Evolutionary conservation across 2,329 filamentous ascomycete species (phyloP).

Genomic region (Fusarium virguliforme): DNA sequence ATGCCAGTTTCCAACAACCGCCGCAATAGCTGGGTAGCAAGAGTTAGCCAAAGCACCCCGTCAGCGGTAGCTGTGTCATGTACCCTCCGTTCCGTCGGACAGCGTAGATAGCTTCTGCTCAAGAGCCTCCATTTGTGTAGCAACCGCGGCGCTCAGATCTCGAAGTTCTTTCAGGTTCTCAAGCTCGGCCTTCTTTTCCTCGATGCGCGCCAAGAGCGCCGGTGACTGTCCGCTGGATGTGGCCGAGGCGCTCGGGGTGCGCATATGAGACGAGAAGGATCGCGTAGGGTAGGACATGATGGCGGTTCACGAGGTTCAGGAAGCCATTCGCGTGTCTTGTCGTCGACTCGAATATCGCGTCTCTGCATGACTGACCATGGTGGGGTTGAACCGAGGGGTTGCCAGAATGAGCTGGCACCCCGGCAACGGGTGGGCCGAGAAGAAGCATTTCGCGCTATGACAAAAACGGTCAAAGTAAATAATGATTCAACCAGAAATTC

Average conservation of each 20-base stretch:
- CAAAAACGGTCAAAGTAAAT: constrained; percentile 55
- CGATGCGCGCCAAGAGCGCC: constrained; percentile 80
- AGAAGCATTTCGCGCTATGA: constrained; percentile 42
- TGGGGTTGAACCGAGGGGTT: constrained; percentile 52
- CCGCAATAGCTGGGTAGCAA: constrained; percentile 76
- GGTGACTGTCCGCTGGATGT: constrained; percentile 75
- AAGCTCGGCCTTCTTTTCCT: constrained; percentile 88
- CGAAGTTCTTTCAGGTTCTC: constrained; percentile 84
- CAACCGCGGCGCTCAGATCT: constrained; percentile 83
- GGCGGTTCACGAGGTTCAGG: constrained; percentile 11
- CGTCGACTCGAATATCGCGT: constrained; percentile 37
- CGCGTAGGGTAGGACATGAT: constrained; percentile 72
- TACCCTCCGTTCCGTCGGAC: constrained; percentile 86
- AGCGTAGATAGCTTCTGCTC: constrained; percentile 84
- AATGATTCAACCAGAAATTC: constrained; percentile 53
- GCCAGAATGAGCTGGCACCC: constrained; percentile 37
- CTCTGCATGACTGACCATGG: constrained; percentile 33
- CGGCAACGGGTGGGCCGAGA: constrained; percentile 51
- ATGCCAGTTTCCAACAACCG: constrained; percentile 90
- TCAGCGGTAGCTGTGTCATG: constrained; percentile 12
- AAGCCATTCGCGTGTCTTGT: constrained; percentile 15
- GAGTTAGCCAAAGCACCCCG: constrained; percentile 40
- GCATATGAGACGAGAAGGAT: constrained; percentile 76
- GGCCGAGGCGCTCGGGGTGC: constrained; percentile 70
- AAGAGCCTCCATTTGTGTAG: constrained; percentile 85